These are phyloP conservation scores for Cladorrhinum sp. DNA, from an alignment of 2,329 filamentous ascomycete genomes.

Conservation along the genomic window DNA sequence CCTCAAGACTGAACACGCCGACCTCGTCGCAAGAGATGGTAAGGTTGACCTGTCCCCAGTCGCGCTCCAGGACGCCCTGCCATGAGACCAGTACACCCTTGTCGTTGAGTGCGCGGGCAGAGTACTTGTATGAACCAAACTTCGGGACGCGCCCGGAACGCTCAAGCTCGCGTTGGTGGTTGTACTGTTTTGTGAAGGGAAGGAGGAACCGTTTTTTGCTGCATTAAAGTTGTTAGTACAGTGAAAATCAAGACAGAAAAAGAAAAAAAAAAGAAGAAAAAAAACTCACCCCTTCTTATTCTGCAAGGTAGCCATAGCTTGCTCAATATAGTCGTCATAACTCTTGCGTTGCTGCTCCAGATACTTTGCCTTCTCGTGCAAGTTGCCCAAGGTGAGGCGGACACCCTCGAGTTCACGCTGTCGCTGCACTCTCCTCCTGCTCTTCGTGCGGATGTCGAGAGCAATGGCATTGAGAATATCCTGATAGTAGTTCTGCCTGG, in stretches of 20 bases:
- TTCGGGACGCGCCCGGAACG: constrained; percentile 90
- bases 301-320: constrained; percentile 94
- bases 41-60: constrained; percentile 90
- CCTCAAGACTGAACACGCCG: constrained; percentile 89
- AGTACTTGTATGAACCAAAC: constrained; percentile 98
- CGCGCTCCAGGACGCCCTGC: constrained; percentile 74
- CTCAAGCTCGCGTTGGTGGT: constrained; percentile 94
- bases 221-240: constrained; percentile 28
- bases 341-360: constrained; percentile 93
- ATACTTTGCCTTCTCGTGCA: constrained; percentile 85
- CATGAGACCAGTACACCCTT: constrained; percentile 94
- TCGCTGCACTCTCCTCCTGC: constrained; percentile 84
- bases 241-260: not conserved
- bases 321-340: constrained; percentile 99
- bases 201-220: constrained; percentile 90
- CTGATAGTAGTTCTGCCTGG: constrained; percentile 89
- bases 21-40: constrained; percentile 94
- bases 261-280: constrained; percentile 18
- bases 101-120: constrained; percentile 79
- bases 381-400: constrained; percentile 67
- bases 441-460: constrained; percentile 95
- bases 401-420: constrained; percentile 88
- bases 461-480: constrained; percentile 98
- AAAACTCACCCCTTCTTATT: constrained; percentile 80
- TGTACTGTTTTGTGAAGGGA: constrained; percentile 98